Base-by-base conservation (phyloP, 768 basidiomycete genomes). In the Serendipita sp. region DNA sequence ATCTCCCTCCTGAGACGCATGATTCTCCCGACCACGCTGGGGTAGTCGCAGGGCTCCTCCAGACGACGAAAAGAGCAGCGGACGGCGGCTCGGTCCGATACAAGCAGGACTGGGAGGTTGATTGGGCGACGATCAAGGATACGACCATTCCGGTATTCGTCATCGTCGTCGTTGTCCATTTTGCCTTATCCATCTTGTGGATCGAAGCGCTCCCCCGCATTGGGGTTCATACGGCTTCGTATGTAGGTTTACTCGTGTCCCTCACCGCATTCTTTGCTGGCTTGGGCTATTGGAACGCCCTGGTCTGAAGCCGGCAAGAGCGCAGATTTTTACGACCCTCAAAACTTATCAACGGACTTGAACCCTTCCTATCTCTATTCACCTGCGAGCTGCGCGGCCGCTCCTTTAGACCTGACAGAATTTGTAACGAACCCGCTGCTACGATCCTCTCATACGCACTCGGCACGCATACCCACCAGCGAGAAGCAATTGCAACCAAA, bases 171-270 rank as follows among this genome's bases (percentile, higher is more conserved):
- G 31, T 75, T 3, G 69, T 84, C 14, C 84, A 87, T 61, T 74
- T 77, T 7, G 67, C 77, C 31, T 78, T 90, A 22, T 74, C 81
- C 2, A 72, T 85, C 17, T 75, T 90, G 61, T 85, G 90, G 66
- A 82, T 85, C 0, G 81, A 86, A 60, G 73, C 88, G 30, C 76
- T 91, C 13, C 85, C 87, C 0, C 77, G 79, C 42, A 79, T 90
- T 28, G 89, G 89, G 4, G 78, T 90, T 30, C 89, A 88, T 60
- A 82, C 81, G 0, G 84, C 83, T 33, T 87, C 86, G 26, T 92
- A 89, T 71, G 75, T 83, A 9, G 82, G 80, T 22, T 75, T 82
- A 48, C 70, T 91, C 31, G 77, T 86, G 3, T 82, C 83, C 0
- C 72, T 91, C 13, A 84, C 85, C 28, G 75, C 76, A 42, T 81